phyloP scores from a whole-genome alignment of 1,139 yeast species.

The Candida dubliniensis region DNA sequence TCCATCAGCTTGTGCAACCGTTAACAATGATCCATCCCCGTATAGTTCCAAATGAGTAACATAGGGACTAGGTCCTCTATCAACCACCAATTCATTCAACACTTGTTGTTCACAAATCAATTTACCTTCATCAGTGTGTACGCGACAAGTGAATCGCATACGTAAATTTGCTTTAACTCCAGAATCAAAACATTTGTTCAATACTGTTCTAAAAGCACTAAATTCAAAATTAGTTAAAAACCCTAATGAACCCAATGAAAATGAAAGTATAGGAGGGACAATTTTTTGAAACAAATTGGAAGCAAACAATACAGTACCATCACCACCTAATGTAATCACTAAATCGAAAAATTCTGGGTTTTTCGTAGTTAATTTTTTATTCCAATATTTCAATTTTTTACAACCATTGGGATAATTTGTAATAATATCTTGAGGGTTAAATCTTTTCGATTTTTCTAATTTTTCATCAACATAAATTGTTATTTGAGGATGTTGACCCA shows the following conservation, averaged over 20 bases:
- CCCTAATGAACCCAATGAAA: slow-evolving; percentile 79
- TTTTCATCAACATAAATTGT: slow-evolving; percentile 71
- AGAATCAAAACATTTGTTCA: slow-evolving; percentile 57
- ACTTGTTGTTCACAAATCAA: slow-evolving; percentile 75
- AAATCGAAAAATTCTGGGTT: slow-evolving; percentile 69
- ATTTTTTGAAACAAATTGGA: slow-evolving; percentile 75
- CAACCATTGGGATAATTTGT: slow-evolving; percentile 43
- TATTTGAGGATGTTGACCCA: slow-evolving; percentile 47
- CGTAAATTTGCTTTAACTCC: slow-evolving; percentile 79
- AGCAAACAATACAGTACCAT: slow-evolving; percentile 83
- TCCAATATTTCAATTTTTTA: slow-evolving; percentile 64
- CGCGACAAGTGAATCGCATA: slow-evolving; percentile 77
- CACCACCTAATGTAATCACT: slow-evolving; percentile 84
- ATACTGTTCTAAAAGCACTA: slow-evolving; percentile 60
- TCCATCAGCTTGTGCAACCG: slow-evolving; percentile 91
- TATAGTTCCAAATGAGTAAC: slow-evolving; percentile 80
- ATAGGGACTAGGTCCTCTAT: slow-evolving; percentile 86
- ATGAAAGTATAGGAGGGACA: slow-evolving; percentile 87
- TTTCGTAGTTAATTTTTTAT: slow-evolving; percentile 51
- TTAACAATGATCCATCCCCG: slow-evolving; percentile 76
- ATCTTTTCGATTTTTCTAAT: slow-evolving; percentile 59
- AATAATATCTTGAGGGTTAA: slow-evolving; percentile 48
- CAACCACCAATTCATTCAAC: slow-evolving; percentile 79
- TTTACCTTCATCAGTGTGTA: slow-evolving; percentile 56
- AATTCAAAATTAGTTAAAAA: slow-evolving; percentile 77